A percentile compares a stretch with the other conserved stretches of the same genome.
Conservation (phyloP, 495 filamentous ascomycete genomes). For the Geoglossum glabrum region DNA sequence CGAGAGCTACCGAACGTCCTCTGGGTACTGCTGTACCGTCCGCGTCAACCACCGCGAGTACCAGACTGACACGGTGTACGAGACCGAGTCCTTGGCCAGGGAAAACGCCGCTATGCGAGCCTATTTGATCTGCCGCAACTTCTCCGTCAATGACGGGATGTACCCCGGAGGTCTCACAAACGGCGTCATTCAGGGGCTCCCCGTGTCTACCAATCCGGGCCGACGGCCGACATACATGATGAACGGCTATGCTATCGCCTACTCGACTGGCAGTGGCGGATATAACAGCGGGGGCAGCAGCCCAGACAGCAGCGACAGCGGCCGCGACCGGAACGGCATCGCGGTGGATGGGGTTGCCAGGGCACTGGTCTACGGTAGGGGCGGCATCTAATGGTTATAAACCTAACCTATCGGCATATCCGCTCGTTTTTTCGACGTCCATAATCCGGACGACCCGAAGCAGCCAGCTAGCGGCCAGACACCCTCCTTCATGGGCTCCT, state of each 20-base stretch:
- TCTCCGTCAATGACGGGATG: conserved; percentile 96
- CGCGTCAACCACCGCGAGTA: conserved; percentile 95
- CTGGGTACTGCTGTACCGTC: conserved; percentile 75
- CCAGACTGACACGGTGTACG: conserved; percentile 71
- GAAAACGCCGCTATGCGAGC: conserved; percentile 94
- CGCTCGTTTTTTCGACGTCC: not conserved
- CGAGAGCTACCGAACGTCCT: conserved; percentile 49
- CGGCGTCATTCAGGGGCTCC: conserved; percentile 73
- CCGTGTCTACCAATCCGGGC: conserved; percentile 49
- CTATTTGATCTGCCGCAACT: conserved; percentile 95
- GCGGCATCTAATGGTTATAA: not conserved
- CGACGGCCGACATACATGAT: conserved; percentile 19
- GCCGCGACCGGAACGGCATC: conserved; percentile 5
- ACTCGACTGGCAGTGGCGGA: conserved; percentile 29
- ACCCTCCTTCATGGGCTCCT: too few relatives aligned
- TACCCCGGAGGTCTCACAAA: conserved; percentile 43
- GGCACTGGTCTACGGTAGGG: not conserved
- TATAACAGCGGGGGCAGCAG: conserved; percentile 30
- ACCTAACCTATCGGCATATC: not conserved
- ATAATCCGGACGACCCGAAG: not conserved
- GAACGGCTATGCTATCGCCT: conserved; percentile 28
- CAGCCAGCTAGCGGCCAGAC: too few relatives aligned
- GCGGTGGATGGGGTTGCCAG: not conserved
- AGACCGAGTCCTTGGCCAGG: conserved; percentile 60
- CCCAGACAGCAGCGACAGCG: conserved; percentile 28